These are phyloP conservation scores for Samsoniella hepiali DNA, from an alignment of 2,329 filamentous ascomycete genomes.

Conservation along the genomic window DNA sequence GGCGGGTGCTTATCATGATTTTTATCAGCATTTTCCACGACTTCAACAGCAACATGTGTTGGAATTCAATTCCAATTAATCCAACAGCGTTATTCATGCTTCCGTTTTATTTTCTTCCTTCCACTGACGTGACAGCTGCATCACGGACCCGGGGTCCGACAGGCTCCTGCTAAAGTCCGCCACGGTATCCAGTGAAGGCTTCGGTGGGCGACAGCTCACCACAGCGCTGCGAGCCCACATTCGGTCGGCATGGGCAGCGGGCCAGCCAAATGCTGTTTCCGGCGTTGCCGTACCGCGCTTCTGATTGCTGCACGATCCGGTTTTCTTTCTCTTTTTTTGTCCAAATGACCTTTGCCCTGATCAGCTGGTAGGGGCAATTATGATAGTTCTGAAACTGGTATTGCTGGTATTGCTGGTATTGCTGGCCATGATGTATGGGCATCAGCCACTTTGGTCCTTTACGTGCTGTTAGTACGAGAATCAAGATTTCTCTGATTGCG, in stretches of 20 bases:
- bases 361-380: not conserved
- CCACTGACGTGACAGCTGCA: not conserved
- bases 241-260: not conserved
- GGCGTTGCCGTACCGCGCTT: conserved; percentile 3
- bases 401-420: no score
- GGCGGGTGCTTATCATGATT: not conserved
- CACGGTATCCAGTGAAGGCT: no score
- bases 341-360: not conserved
- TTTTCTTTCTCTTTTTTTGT: not conserved
- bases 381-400: no score
- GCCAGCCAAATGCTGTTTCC: conserved; percentile 4
- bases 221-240: not conserved
- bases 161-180: not conserved
- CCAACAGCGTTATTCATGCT: not conserved
- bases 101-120: not conserved
- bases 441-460: no score
- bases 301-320: not conserved
- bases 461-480: no score
- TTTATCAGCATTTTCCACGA: not conserved
- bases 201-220: no score
- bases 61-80: not conserved
- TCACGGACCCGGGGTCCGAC: not conserved
- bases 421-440: no score
- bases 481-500: no score
- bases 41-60: not conserved